Conservation (phyloP, 371 early-diverging fungal species). For the Mucor plumbeus region DNA sequence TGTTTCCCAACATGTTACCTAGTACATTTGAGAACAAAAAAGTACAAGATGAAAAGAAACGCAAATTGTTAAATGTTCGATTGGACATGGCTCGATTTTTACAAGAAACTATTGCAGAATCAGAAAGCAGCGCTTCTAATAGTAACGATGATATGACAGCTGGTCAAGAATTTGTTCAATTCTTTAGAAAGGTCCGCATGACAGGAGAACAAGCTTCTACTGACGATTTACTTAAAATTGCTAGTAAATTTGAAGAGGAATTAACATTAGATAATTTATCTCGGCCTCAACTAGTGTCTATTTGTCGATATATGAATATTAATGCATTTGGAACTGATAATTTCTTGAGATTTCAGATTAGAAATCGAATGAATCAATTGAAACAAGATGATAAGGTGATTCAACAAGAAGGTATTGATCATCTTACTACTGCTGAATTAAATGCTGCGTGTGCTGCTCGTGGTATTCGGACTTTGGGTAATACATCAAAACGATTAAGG, state of each 20-base stretch:
- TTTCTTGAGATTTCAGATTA: slow-evolving; percentile 89
- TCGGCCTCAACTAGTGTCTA: slow-evolving; percentile 92
- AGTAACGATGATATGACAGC: slow-evolving; percentile 61
- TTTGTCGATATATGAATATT: slow-evolving; percentile 93
- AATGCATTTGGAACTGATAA: slow-evolving; percentile 96
- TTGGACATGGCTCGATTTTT: slow-evolving; percentile 95
- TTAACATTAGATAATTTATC: slow-evolving; percentile 92
- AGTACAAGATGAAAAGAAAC: slow-evolving; percentile 86
- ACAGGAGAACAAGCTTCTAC: slow-evolving; percentile 87
- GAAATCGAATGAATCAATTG: slow-evolving; percentile 84
- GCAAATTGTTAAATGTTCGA: slow-evolving; percentile 84
- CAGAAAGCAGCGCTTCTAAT: slow-evolving; percentile 64
- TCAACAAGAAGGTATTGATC: slow-evolving; percentile 87
- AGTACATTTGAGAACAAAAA: slow-evolving; percentile 93
- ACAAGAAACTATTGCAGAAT: slow-evolving; percentile 94
- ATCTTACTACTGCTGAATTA: slow-evolving; percentile 83
- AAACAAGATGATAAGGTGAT: slow-evolving; percentile 92
- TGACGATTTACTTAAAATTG: slow-evolving; percentile 81
- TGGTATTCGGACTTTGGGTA: slow-evolving; percentile 88
- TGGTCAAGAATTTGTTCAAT: slow-evolving; percentile 80
- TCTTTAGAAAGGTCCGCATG: slow-evolving; percentile 86
- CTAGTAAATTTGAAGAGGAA: slow-evolving; percentile 90
- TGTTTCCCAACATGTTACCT: slow-evolving; percentile 98
- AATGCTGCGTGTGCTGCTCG: slow-evolving; percentile 89
- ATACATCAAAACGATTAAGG: slow-evolving; percentile 85